Base-by-base conservation (phyloP, 305 asterid species). In the Plantago lanceolata region DNA sequence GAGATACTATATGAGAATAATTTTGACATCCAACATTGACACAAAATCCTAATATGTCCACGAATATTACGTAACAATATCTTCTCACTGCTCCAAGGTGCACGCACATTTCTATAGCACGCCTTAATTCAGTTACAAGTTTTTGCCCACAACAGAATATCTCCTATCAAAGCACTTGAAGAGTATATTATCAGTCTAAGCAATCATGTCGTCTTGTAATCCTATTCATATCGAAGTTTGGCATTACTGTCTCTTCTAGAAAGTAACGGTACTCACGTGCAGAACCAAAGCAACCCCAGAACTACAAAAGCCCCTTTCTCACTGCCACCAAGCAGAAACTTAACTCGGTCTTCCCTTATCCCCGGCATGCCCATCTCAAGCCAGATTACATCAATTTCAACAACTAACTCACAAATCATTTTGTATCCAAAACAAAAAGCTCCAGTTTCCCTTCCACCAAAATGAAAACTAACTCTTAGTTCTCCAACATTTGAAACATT, bases 271-370 rank as follows among this genome's bases (percentile, higher is more conserved):
- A 29, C 9, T 20, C 17, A 48, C 14, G 5, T 6, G 9, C 21
- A 56, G 9, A 28, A 17, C 45, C 45, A 47, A 35, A 33, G 59
- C 12, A 44, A 63, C 11, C 14, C 16, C 18, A 7, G 15, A 21
- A 48, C 18, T 61, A 58, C 14, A 64, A 51, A 71, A 59, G 54
- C 59, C 50, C 53, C 16, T 47, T 47, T 49, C 60, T 57, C 40
- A 19, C 17, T 21, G 19, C 12, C 19, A 17, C 59, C 5, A 54
- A 26, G 24, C 8, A 33, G 6, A 31, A 33, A 33, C 40, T 5
- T 8, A 33, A 33, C 8, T 33, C 0, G 11, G 40, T 6, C 11
- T 33, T 33, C 40, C 40, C 9, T 33, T 33, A 33, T 33, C 40
- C 9, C 40, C 35, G 7, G 4, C 35, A 31, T 31, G 4, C 35